These are phyloP conservation scores for Cucurbita argyrosperma DNA, from an alignment of 306 rosid species.

Conservation along the genomic window DNA sequence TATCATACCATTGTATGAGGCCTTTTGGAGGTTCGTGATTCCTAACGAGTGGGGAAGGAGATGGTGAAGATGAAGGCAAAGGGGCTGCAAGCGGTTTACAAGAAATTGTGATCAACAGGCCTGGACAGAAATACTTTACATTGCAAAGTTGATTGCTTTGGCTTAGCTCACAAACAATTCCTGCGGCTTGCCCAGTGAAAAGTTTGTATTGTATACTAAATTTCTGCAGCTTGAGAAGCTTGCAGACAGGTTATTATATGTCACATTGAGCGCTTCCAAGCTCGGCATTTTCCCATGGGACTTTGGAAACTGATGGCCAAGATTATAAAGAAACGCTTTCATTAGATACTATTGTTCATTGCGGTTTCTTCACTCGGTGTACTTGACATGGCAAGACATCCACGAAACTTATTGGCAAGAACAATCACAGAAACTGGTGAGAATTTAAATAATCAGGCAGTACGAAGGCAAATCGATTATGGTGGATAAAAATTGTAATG, in stretches of 20 bases:
- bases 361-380: conserved; percentile 40
- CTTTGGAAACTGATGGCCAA: conserved; percentile 36
- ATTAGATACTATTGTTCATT: conserved; percentile 47
- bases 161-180: conserved; percentile 19
- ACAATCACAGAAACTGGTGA: conserved; percentile 61
- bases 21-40: too few species aligned
- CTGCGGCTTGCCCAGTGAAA: conserved; percentile 18
- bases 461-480: conserved; percentile 35
- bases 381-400: conserved; percentile 61
- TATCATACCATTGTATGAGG: too few species aligned
- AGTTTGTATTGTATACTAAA: conserved; percentile 14
- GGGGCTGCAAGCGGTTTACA: conserved; percentile 10
- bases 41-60: too few species aligned
- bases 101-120: conserved; percentile 10
- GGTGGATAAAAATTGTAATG: conserved; percentile 58
- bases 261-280: conserved; percentile 47
- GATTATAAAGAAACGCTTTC: conserved; percentile 35
- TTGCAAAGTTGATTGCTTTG: conserved; percentile 16
- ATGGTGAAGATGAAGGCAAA: neutral
- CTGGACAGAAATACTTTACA: conserved; percentile 11
- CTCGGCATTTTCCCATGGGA: conserved; percentile 30
- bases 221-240: conserved; percentile 19
- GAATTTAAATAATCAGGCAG: conserved; percentile 47
- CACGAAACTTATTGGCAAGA: conserved; percentile 51
- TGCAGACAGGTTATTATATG: conserved; percentile 32